Evolutionary conservation across 805 yeast species (phyloP).

Genomic region (Dipodascus albidus): DNA sequence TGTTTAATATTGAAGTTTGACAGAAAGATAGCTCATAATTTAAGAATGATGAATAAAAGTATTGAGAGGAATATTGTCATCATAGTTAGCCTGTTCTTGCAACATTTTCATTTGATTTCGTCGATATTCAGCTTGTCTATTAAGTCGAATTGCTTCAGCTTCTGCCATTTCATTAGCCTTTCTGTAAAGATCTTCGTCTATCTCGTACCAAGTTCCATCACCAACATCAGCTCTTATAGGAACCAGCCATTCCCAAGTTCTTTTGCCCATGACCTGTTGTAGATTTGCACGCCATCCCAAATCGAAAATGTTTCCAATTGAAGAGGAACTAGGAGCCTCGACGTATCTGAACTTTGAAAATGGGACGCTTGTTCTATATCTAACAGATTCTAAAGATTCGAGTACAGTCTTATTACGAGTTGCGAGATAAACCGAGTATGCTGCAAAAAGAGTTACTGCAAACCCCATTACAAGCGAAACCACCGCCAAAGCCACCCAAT

Average conservation of each 20-base stretch:
- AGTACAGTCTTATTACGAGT: conserved; percentile 62
- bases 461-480: conserved; percentile 41
- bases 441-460: conserved; percentile 46
- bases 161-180: neutral
- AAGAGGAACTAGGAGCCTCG: conserved; percentile 31
- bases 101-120: neutral
- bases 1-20: neutral
- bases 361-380: conserved; percentile 27
- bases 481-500: conserved; percentile 48
- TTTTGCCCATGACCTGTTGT: conserved; percentile 60
- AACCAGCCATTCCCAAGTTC: conserved; percentile 56
- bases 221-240: conserved; percentile 33
- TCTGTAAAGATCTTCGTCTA: neutral
- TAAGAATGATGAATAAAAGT: no score
- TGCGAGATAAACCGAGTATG: conserved; percentile 29
- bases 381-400: conserved; percentile 41
- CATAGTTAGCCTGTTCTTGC: neutral
- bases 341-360: conserved; percentile 27
- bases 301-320: conserved; percentile 62
- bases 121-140: neutral
- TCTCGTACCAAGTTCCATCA: neutral
- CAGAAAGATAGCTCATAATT: neutral
- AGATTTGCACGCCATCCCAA: conserved; percentile 56
- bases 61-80: neutral
- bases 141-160: neutral